Evolutionary conservation across 75 land plant genomes (phyloP).

Genomic region (Pinus taeda): DNA sequence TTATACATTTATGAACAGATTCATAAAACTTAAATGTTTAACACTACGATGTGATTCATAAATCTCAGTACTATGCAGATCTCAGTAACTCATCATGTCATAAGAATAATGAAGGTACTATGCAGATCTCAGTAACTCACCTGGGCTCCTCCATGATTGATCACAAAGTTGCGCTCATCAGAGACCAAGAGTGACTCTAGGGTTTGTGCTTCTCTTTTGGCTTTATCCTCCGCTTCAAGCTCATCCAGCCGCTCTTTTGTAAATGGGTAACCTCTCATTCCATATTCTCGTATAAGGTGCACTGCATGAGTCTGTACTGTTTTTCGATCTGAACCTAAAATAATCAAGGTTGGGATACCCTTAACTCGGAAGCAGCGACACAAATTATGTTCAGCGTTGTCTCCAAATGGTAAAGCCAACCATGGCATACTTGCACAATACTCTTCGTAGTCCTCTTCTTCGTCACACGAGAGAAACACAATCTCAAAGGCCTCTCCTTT

Average conservation of each 20-base stretch:
- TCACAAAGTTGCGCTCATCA: constrained; percentile 16
- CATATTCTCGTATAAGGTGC: constrained; percentile 10
- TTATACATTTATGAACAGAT: too few species aligned
- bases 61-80: too few species aligned
- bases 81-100: background rate
- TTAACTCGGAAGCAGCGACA: constrained; percentile 18
- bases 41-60: too few species aligned
- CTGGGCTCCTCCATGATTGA: constrained; percentile 10
- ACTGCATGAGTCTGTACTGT: constrained; percentile 16
- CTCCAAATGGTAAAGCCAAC: constrained; percentile 25
- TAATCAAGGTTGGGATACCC: constrained; percentile 20
- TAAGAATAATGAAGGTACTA: too few species aligned
- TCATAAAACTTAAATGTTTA: too few species aligned
- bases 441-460: constrained; percentile 29
- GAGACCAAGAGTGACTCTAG: constrained; percentile 26
- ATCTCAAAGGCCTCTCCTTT: constrained; percentile 24
- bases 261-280: constrained; percentile 25
- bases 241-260: constrained; percentile 20
- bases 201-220: constrained; percentile 14
- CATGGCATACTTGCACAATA: background rate
- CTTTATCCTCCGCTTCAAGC: constrained; percentile 19
- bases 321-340: constrained; percentile 31
- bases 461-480: constrained; percentile 25
- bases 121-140: background rate
- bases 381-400: constrained; percentile 10